phyloP scores from a whole-genome alignment of 352 stramenopile species.

The Pythium plurisporium region DNA sequence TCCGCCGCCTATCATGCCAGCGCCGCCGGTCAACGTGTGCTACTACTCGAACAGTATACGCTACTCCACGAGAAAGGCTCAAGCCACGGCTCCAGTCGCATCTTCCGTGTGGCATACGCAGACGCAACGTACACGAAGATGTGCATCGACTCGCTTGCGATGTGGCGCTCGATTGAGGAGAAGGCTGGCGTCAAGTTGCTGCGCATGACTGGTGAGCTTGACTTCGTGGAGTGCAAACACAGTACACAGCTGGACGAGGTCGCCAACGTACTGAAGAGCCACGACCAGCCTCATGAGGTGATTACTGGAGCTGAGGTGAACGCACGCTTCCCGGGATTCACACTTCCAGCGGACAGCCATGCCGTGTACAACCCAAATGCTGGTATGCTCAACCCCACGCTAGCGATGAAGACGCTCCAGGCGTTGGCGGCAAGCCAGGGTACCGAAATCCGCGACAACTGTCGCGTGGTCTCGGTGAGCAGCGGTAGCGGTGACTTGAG shows the following conservation, averaged over 20 bases:
- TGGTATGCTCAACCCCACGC: conserved; percentile 48
- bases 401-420: conserved; percentile 51
- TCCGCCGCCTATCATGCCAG: conserved; percentile 52
- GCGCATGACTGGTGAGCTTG: conserved; percentile 56
- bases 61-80: conserved; percentile 61
- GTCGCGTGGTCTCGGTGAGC: conserved; percentile 8
- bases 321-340: conserved; percentile 47
- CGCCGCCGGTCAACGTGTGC: conserved; percentile 37
- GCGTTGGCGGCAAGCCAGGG: conserved; percentile 33
- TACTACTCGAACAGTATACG: conserved; percentile 73
- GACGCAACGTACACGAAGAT: conserved; percentile 65
- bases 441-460: conserved; percentile 35
- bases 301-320: conserved; percentile 43
- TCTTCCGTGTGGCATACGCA: conserved; percentile 82
- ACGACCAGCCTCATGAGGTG: conserved; percentile 27
- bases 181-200: conserved; percentile 35
- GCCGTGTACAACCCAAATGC: conserved; percentile 45
- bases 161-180: conserved; percentile 54
- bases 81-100: conserved; percentile 70
- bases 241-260: conserved; percentile 18
- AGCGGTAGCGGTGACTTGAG: conserved; percentile 5
- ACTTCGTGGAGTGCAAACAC: conserved; percentile 33
- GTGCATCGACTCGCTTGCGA: conserved; percentile 50
- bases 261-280: conserved; percentile 7
- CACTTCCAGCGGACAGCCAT: conserved; percentile 30